A percentile compares a stretch with the other conserved stretches of the same genome.
phyloP scores from a whole-genome alignment of 2,329 filamentous ascomycete genomes.

The Lasiodiplodia citricola region DNA sequence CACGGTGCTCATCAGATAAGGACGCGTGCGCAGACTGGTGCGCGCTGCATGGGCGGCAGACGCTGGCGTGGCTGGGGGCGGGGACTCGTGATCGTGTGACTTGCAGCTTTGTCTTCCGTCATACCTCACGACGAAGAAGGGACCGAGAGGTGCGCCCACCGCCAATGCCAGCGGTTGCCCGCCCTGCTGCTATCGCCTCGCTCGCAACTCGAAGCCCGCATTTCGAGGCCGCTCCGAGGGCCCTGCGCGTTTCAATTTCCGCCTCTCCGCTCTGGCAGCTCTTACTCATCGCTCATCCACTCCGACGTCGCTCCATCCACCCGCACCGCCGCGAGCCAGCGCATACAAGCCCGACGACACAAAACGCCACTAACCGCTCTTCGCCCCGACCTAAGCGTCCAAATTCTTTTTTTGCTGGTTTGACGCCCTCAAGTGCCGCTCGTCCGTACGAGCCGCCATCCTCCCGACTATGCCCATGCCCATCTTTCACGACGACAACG shows the following conservation, averaged over 20 bases:
- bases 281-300: slow-evolving; percentile 14
- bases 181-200: background rate
- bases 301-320: slow-evolving; percentile 13
- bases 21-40: background rate
- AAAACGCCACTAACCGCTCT: background rate
- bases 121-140: background rate
- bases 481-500: slow-evolving; percentile 40
- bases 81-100: slow-evolving; percentile 23
- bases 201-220: background rate
- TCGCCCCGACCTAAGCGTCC: background rate
- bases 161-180: background rate
- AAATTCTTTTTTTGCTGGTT: background rate
- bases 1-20: slow-evolving; percentile 1
- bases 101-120: slow-evolving; percentile 21
- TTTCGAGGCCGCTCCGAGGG: background rate
- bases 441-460: slow-evolving; percentile 2
- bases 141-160: background rate
- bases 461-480: slow-evolving; percentile 36
- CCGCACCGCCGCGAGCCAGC: background rate
- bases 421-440: slow-evolving; percentile 20
- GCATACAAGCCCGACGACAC: background rate
- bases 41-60: background rate
- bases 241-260: background rate
- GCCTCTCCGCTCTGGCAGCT: background rate
- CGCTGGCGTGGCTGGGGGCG: background rate